Percentiles rank a stretch among this genome's conserved stretches.
Evolutionary conservation across 306 rosid genomes (phyloP).

Genomic region (Vigna nakashimae): DNA sequence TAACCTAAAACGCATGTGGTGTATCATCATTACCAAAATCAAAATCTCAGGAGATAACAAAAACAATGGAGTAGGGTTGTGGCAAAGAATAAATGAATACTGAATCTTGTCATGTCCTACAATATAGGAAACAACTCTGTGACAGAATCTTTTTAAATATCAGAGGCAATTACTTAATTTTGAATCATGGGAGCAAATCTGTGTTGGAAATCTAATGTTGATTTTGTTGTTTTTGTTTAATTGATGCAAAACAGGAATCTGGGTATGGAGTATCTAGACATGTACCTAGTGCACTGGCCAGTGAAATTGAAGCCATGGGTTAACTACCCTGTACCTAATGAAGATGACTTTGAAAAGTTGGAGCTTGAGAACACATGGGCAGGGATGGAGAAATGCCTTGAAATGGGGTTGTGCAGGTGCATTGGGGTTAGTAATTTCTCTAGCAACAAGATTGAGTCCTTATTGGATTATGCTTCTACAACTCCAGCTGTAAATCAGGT

Average conservation of each 20-base stretch:
- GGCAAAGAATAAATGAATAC: not conserved
- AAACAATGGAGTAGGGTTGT: conserved; percentile 21
- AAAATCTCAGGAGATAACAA: conserved; percentile 6
- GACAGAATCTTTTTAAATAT: conserved; percentile 26
- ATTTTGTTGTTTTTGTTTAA: not conserved
- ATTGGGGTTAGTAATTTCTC: conserved; percentile 98
- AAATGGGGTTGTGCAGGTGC: conserved; percentile 76
- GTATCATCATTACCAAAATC: conserved; percentile 20
- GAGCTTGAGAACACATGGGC: conserved; percentile 79
- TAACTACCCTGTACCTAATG: conserved; percentile 70
- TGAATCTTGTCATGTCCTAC: not conserved
- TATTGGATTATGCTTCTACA: conserved; percentile 68
- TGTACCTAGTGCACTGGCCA: conserved; percentile 98
- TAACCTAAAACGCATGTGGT: conserved; percentile 18
- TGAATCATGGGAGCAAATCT: conserved; percentile 17
- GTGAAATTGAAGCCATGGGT: conserved; percentile 88
- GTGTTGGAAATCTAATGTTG: conserved; percentile 26
- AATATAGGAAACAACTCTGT: conserved; percentile 7
- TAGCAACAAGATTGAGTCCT: conserved; percentile 59
- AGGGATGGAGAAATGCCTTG: conserved; percentile 86
- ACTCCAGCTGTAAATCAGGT: conserved; percentile 90
- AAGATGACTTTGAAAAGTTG: conserved; percentile 74
- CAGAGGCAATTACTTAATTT: not conserved
- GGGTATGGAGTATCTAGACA: conserved; percentile 80
- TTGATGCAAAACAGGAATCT: conserved; percentile 59